Conservation (phyloP, 495 filamentous ascomycete species). For the Tuber brumale region DNA sequence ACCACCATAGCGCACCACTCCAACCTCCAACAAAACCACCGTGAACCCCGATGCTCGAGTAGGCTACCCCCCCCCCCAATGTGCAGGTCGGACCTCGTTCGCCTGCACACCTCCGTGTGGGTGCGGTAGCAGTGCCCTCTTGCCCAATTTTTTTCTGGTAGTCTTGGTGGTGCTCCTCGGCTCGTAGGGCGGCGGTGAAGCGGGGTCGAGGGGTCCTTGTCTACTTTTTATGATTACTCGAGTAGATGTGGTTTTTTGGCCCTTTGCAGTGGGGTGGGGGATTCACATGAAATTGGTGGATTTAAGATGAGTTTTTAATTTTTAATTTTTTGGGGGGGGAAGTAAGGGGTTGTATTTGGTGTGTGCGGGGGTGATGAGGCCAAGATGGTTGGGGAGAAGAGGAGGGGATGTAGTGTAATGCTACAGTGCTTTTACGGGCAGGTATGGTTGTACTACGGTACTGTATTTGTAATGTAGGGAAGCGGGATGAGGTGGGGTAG, state of each 20-base stretch:
- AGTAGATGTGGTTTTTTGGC: not conserved
- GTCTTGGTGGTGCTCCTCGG: not conserved
- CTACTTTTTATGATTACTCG: not conserved
- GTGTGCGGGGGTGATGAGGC: not conserved
- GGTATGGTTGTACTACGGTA: too few species aligned
- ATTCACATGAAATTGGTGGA: not conserved
- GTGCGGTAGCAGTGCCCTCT: not conserved
- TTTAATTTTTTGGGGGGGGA: too few species aligned
- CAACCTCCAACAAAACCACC: not conserved
- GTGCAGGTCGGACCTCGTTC: not conserved
- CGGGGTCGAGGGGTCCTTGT: not conserved
- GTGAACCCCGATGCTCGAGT: too few species aligned
- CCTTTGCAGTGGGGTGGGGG: not conserved
- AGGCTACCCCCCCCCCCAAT: not conserved
- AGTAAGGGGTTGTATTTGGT: not conserved
- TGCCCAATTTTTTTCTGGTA: not conserved
- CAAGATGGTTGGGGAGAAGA: not conserved
- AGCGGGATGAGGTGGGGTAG: not conserved
- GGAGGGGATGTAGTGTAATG: not conserved
- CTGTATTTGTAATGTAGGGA: not conserved
- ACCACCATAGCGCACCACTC: not conserved
- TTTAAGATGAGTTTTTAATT: not conserved
- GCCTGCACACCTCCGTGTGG: not conserved
- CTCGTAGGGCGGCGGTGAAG: not conserved
- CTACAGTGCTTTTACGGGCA: not conserved